Evolutionary conservation across 257 asterid species (phyloP).

Genomic region (Primulina eburnea): DNA sequence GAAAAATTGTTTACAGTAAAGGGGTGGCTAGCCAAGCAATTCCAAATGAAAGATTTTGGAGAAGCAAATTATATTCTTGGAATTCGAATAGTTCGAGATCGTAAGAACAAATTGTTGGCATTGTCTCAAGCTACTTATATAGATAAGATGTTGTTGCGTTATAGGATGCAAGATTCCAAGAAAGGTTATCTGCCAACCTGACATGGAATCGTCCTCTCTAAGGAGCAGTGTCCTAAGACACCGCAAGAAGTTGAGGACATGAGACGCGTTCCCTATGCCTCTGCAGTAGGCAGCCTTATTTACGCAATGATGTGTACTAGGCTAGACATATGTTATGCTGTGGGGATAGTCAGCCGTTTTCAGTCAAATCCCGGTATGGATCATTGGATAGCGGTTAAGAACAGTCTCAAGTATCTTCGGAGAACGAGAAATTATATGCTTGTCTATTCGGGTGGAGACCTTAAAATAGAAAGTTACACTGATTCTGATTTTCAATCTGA

Average conservation of each 20-base stretch:
- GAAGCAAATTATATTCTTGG: not conserved
- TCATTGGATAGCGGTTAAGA: no score
- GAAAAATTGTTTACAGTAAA: not conserved
- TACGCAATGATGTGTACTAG: no score
- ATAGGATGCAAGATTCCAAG: not conserved
- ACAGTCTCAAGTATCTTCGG: no score
- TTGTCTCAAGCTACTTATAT: not conserved
- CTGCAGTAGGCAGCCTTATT: no score
- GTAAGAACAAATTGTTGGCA: not conserved
- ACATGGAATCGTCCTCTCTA: not conserved
- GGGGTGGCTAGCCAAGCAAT: not conserved
- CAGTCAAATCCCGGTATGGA: no score
- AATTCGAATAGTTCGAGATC: not conserved
- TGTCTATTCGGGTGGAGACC: no score
- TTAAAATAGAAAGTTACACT: no score
- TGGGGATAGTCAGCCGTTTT: no score
- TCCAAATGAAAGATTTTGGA: not conserved
- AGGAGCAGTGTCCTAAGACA: not conserved
- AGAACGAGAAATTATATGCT: no score
- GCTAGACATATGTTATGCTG: no score
- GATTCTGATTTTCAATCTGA: no score
- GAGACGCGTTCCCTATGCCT: no score
- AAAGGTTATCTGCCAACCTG: not conserved
- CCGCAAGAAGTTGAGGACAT: not conserved
- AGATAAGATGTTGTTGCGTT: not conserved